phyloP scores from a whole-genome alignment of 257 asterid genomes.

The Petrea volubilis region DNA sequence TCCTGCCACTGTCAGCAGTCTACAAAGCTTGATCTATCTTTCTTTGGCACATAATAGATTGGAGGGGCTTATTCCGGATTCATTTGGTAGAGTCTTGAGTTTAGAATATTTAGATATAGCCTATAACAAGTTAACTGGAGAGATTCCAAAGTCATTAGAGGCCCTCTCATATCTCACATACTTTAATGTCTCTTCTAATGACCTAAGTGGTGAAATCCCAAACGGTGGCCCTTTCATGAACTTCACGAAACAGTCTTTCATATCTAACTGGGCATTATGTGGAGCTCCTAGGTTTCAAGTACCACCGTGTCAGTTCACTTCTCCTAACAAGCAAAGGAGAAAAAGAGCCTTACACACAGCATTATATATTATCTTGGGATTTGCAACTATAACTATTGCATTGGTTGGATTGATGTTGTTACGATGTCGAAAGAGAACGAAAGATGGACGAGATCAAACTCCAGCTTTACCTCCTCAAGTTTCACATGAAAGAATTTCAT shows the following conservation, averaged over 20 bases:
- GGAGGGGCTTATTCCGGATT: slow-evolving; percentile 16
- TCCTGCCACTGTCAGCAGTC: slow-evolving; percentile 2
- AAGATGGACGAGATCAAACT: background rate
- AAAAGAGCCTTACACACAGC: background rate
- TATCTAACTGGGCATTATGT: slow-evolving; percentile 16
- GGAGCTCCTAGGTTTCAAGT: slow-evolving; percentile 16
- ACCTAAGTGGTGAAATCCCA: no score
- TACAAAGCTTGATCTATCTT: background rate
- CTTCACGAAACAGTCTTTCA: slow-evolving; percentile 9
- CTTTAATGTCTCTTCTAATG: no score
- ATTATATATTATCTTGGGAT: background rate
- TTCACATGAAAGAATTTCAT: slow-evolving; percentile 23
- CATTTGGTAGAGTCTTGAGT: slow-evolving; percentile 12
- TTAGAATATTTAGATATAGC: slow-evolving; percentile 15
- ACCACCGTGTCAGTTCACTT: background rate
- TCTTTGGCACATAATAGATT: slow-evolving; percentile 4
- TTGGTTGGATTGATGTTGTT: background rate
- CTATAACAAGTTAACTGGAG: slow-evolving; percentile 12
- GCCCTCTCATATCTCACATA: no score
- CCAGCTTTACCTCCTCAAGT: background rate
- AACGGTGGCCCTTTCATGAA: slow-evolving; percentile 14
- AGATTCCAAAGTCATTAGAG: no score
- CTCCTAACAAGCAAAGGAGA: background rate
- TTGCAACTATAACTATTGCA: background rate
- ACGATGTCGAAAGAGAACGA: background rate